Evolutionary conservation across 305 asterid species (phyloP).

Genomic region (Fraxinus greggii): DNA sequence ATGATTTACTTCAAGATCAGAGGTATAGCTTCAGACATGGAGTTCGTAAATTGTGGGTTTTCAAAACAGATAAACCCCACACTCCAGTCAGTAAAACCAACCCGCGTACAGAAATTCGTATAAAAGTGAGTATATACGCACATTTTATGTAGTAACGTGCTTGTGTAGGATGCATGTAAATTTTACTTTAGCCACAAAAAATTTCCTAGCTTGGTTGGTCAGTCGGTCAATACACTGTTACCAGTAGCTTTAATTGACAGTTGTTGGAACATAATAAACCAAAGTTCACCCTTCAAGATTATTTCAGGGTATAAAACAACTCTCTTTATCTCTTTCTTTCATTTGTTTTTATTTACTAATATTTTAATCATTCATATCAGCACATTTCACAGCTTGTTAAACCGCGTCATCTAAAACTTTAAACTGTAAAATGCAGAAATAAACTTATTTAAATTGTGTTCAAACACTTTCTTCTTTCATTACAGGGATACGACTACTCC

Average conservation of each 20-base stretch:
- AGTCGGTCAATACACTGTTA: not conserved
- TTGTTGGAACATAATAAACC: not conserved
- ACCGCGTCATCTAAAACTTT: not conserved
- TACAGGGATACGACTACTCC: conserved; percentile 45
- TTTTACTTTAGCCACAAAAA: not conserved
- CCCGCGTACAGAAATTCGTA: conserved; percentile 31
- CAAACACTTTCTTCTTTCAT: not conserved
- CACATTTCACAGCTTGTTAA: not conserved
- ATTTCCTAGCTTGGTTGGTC: not conserved
- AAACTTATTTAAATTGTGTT: not conserved
- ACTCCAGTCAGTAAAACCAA: conserved; percentile 25
- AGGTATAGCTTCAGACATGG: conserved; percentile 31
- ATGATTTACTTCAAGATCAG: conserved; percentile 21
- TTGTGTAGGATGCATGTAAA: not conserved
- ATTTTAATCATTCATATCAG: not conserved
- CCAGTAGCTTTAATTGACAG: not conserved
- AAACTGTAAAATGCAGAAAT: not conserved
- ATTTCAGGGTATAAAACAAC: not conserved
- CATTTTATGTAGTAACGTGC: not conserved
- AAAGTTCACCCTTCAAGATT: not conserved
- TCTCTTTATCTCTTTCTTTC: not conserved
- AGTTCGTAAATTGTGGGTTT: conserved; percentile 34
- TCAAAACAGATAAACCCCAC: conserved; percentile 32
- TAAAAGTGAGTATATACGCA: conserved; percentile 2
- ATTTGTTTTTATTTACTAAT: not conserved